Base-by-base conservation (phyloP, 129 eudicot genomes). In the Tagetes erecta region DNA sequence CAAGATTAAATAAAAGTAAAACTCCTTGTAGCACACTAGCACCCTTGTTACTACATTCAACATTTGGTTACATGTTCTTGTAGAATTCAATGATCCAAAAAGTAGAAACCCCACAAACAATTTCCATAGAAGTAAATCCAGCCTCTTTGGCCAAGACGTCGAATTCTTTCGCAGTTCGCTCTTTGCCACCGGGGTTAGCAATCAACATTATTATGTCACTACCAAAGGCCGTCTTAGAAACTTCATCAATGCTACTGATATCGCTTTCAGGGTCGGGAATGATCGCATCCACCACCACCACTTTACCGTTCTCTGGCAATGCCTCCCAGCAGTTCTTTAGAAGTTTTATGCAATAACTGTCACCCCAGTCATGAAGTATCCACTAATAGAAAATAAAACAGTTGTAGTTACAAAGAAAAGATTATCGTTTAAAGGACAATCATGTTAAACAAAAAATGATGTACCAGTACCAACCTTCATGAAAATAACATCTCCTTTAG, bases 361-460 rank as follows among this genome's bases (percentile, higher is more conserved):
- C 88, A 1, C 69, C 85, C 88, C 88, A 84, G 56, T 72, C 71
- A 67, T 81, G 88, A 34, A 84, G 78, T 52, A 84, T 80, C 87
- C 87, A 84, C 84, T 80, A 65, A 27, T 72, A 62, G 13, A 20
- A 41, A 64, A 34, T 0, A 12, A 72, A 40, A 8, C 6, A 12
- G 33, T 59, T 8, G 1, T 3, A 10, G 38, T 51, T 34, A 70
- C 2, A 0, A 63, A 40, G 30, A 64, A 1, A 34, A 31, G 2
- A 46, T 64, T 14, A 46, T 64, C 0, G 6, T 62, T 50, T 65
- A 51, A 2, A 10, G 12, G 27, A 38, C 0, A 6, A 3, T 38
- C 27, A 3, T 27, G 3, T 33, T 11, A 5, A 34, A 20, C 40
- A 44, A 60, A 36, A 42, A 20, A 42, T 37, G 9, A 27, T 58